Base-by-base conservation (phyloP, 495 filamentous ascomycete genomes). In the Friedmanniomyces endolithicus region DNA sequence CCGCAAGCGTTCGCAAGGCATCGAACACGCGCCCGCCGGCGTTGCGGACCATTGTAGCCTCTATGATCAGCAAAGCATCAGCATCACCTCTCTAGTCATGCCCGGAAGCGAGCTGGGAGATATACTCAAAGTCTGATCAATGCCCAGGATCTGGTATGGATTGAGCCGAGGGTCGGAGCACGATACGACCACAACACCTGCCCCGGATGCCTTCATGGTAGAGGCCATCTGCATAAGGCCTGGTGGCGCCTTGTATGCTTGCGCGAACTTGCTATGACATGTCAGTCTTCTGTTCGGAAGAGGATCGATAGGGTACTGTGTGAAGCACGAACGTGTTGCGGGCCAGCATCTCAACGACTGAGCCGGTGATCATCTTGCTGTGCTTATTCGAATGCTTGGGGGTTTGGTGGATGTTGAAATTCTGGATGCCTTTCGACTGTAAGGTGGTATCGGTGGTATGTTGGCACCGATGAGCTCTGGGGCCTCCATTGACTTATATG, bases 91-190 rank as follows among this genome's bases (percentile, higher is more conserved):
- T n/a, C n/a, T n/a, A n/a, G n/a, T n/a, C 17, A 23, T 16, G 46
- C 23, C 6, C 16, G 46, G 24, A 24, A 6, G 17, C 16, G 23
- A 49, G 17, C 9, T 49, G 9, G 34, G 11, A 29, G 24, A 34
- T 34, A 35, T 11, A 48, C 48, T 60, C 14, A 61, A 8, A 3
- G 55, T 62, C 16, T 57, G 31, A 35, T 68, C 66, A 24, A 68
- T 43, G 14, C 66, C 66, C 11, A 68, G 46, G 17, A 68, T 63
- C 43, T 60, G 55, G 37, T 68, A 66, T 29, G 64, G 64, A 48
- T 67, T 67, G 19, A 68, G 48, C 4, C 64, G 55, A 1, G 66
- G 66, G 35, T 68, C 64, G 6, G 60, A 64, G 48, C 66, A 68
- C 22, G 56, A 63, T 11, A 67, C 14, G 51, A 59, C 41, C 6